Base-by-base conservation (phyloP, 768 basidiomycete species). In the Xerocomus brunneocitrinus region DNA sequence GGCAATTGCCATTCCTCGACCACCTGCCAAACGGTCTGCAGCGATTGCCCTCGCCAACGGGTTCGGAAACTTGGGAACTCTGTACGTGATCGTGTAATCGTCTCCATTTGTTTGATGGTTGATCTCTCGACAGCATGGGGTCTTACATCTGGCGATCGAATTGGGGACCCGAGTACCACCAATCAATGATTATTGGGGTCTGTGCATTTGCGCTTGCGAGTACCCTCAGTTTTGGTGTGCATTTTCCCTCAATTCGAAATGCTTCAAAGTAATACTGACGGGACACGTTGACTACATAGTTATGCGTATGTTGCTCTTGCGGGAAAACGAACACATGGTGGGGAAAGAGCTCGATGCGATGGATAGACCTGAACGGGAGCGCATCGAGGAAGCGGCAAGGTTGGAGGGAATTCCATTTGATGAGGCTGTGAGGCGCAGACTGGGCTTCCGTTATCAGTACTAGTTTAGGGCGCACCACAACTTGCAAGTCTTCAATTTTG, bases 1-100 rank as follows among this genome's bases (percentile, higher is more conserved):
- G 7, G 77, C 81, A 0, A 85, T 83, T 56, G 72, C 76, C 1
- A 66, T 85, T 36, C 79, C 82, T 14, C 75, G 84, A 3, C 84
- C 84, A 31, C 83, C 83, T 3, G 76, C 81, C 57, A 82, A 75
- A 55, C 59, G 61, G 1, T 56, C 78, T 3, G 84, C 79, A 6
- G 80, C 81, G 1, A 85, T 85, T 24, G 82, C 76, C 2, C 75
- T 85, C 22, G 81, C 82, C 2, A 85, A 84, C 52, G 83, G 83
- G 5, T 68, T 75, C 42, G 82, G 79, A 28, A 84, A 82, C 53
- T 53, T 83, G 4, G 83, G 83, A 9, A 81, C 76, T 55, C 50
- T 85, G 83, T 84, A 66, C 19, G 79, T 71, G 8, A 40, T 45
- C 31, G 12, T 8, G 39, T 28, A 25, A 30, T 28, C 5, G 16